A percentile compares a stretch with the other conserved stretches of the same genome.
phyloP scores from a whole-genome alignment of 2,329 filamentous ascomycete genomes.

The Teratosphaeria destructans region DNA sequence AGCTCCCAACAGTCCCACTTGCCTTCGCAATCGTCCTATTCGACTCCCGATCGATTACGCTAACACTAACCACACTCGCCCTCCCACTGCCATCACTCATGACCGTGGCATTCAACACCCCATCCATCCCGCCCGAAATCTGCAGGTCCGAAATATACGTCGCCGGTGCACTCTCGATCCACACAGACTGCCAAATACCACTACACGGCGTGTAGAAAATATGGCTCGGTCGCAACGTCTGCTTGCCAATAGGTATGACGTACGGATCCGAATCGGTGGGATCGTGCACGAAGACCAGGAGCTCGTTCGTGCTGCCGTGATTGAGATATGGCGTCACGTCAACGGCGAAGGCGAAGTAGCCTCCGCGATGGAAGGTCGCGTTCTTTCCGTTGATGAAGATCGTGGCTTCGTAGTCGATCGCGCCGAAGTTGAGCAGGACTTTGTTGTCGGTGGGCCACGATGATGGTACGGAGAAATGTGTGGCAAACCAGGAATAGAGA shows the following conservation, averaged over 20 bases:
- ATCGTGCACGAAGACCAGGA: constrained; percentile 54
- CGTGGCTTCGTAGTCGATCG: constrained; percentile 53
- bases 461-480: constrained; percentile 40
- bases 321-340: constrained; percentile 51
- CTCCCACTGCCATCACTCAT: constrained; percentile 32
- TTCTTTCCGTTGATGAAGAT: constrained; percentile 46
- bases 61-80: constrained; percentile 29
- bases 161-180: constrained; percentile 53
- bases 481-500: constrained; percentile 30
- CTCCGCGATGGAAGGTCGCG: constrained; percentile 46
- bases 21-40: constrained; percentile 31
- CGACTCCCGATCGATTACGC: constrained; percentile 5
- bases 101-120: constrained; percentile 28
- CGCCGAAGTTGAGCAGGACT: constrained; percentile 47
- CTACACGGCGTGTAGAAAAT: constrained; percentile 66
- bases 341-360: constrained; percentile 47
- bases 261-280: constrained; percentile 49
- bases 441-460: constrained; percentile 36
- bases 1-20: constrained; percentile 36
- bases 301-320: constrained; percentile 51
- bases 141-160: constrained; percentile 51
- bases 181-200: constrained; percentile 69
- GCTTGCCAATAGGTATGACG: constrained; percentile 51
- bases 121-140: constrained; percentile 37
- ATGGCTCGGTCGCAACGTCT: constrained; percentile 47